Conservation (phyloP, 176 grass and related monocot genomes). For the Oryza meyeriana region DNA sequence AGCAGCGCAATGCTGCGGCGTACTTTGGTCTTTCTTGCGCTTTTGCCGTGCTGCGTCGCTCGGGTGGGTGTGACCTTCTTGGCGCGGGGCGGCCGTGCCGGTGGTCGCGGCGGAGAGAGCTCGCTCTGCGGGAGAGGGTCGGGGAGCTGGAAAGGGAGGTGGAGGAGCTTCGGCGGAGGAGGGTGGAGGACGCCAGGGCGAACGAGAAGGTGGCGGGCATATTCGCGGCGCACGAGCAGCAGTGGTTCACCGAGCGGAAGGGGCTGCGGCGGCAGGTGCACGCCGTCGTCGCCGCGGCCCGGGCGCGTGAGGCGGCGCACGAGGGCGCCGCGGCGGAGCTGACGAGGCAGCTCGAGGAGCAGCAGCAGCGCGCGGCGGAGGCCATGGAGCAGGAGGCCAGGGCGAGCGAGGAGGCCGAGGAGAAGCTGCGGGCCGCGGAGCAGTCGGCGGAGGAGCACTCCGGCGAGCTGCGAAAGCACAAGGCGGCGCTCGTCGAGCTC, state of each 20-base stretch:
- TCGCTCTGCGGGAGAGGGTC: conserved; percentile 45
- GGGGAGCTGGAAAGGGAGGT: conserved; percentile 34
- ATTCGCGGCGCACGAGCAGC: conserved; percentile 69
- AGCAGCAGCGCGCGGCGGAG: conserved; percentile 27
- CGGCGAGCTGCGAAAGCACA: conserved; percentile 66
- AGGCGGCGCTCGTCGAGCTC: conserved; percentile 68
- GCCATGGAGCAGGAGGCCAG: conserved; percentile 45
- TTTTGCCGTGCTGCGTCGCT: conserved; percentile 43
- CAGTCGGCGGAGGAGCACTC: conserved; percentile 35
- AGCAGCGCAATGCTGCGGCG: neutral
- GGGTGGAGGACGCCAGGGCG: conserved; percentile 70
- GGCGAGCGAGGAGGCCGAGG: conserved; percentile 38
- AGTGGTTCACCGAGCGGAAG: conserved; percentile 62
- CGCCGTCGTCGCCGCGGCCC: conserved; percentile 51
- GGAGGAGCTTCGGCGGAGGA: conserved; percentile 40
- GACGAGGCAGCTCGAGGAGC: conserved; percentile 47
- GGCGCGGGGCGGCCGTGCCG: conserved; percentile 25
- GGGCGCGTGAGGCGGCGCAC: conserved; percentile 36
- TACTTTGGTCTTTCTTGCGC: conserved; percentile 65
- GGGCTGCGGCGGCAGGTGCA: conserved; percentile 62
- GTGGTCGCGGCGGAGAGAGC: conserved; percentile 32
- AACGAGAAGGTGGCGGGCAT: conserved; percentile 86
- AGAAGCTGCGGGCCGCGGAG: conserved; percentile 39
- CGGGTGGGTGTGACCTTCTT: conserved; percentile 29
- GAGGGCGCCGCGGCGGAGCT: conserved; percentile 44